phyloP scores from a whole-genome alignment of 208 protist species.

The Herpetomonas samuelpessoai region DNA sequence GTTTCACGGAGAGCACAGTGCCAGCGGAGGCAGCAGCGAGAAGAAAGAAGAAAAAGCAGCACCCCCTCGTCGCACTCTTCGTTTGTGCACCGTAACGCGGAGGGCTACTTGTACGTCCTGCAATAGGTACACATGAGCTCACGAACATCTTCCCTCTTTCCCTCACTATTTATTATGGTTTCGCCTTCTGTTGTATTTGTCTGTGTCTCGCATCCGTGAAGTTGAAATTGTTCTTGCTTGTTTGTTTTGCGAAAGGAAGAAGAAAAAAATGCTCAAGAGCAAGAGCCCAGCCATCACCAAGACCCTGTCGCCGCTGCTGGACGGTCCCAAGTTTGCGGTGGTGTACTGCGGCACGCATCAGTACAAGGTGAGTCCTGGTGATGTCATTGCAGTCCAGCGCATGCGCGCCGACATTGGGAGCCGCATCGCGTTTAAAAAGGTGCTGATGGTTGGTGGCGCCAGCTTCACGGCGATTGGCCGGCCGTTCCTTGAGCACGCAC shows the following conservation, averaged over 20 bases:
- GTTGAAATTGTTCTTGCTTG: neutral
- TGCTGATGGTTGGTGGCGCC: constrained; percentile 80
- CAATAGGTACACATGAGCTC: neutral
- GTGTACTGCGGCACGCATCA: constrained; percentile 85
- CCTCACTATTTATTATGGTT: neutral
- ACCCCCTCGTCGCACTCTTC: neutral
- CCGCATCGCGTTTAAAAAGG: constrained; percentile 84
- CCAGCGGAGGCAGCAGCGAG: no score
- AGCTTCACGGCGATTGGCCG: constrained; percentile 89
- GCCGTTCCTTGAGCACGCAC: constrained; percentile 62
- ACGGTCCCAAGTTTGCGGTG: constrained; percentile 84
- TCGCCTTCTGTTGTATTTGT: neutral
- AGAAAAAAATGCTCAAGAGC: constrained; percentile 27
- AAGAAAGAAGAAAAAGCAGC: neutral
- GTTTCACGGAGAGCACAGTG: no score
- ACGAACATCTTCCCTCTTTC: neutral
- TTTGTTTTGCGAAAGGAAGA: constrained; percentile 8
- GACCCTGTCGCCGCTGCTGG: constrained; percentile 47
- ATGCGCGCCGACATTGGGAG: constrained; percentile 74
- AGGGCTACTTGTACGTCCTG: neutral
- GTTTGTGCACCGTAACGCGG: no score
- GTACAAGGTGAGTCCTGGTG: constrained; percentile 82
- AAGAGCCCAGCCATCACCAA: constrained; percentile 36
- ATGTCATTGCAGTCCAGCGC: constrained; percentile 85
- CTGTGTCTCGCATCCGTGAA: neutral